Base-by-base conservation (phyloP, 2,329 filamentous ascomycete species). In the Aspergillus pseudoglaucus region DNA sequence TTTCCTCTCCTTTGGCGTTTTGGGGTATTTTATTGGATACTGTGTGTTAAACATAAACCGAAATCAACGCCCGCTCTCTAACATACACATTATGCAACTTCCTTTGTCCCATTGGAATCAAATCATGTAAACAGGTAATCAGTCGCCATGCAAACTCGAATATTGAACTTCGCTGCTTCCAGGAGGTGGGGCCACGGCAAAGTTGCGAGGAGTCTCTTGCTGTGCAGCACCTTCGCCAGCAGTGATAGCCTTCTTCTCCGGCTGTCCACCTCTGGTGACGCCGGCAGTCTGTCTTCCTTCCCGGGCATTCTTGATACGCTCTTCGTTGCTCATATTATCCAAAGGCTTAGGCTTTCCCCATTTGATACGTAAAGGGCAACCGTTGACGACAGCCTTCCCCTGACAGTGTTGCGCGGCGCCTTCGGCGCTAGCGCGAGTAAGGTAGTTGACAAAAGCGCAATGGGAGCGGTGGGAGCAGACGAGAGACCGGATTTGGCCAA, bases 381-480 rank as follows among this genome's bases (percentile, higher is more conserved):
- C 93, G 32, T 90, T 84, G 59, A 98, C 88, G 6, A 97, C 82
- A 0, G 90, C 89, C 52, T 86, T 87, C 5, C 94, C 93, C 66
- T 95, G 86, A 58, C 89, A 91, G 17, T 87, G 82, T 30, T 82
- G 82, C 0, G 93, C 88, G 0, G 94, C 94, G 49, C 80, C 83
- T 70, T 98, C 93, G 0, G 94, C 93, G 1, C 81, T 85, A 52
- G 88, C 83, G 48, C 93, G 81, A 3, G 85, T 88, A 58, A 90
- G 83, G 66, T 89, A 98, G 71, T 98, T 98, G 71, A 98, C 77
- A 64, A 97, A 98, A 1, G 93, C 93, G 67, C 90, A 97, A 64
- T 97, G 93, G 14, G 91, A 91, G 74, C 95, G 90, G 72, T 98
- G 93, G 6, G 90, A 96, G 69, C 93, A 97, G 33, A 98, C 85